Percentiles rank a stretch among this genome's conserved stretches.
Evolutionary conservation across 225 moss, liverwort and hornwort species (phyloP).

Genomic region (Marchantia paleacea): DNA sequence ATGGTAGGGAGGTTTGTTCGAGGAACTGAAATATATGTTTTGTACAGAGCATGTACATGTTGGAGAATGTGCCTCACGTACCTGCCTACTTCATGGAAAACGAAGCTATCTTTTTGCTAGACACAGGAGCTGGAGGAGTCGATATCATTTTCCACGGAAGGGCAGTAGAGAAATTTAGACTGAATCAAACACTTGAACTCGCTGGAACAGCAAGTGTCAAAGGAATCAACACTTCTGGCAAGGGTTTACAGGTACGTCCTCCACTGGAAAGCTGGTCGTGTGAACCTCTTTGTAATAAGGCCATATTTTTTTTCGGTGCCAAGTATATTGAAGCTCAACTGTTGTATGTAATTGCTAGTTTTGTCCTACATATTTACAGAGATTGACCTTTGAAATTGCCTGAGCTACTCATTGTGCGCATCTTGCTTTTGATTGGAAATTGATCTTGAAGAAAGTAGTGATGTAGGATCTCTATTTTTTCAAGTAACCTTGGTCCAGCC

Average conservation of each 20-base stretch:
- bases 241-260: slow-evolving; percentile 54
- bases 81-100: slow-evolving; percentile 62
- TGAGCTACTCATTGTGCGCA: too few species aligned
- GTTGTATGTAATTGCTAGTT: background rate
- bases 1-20: background rate
- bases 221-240: slow-evolving; percentile 60
- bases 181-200: slow-evolving; percentile 37
- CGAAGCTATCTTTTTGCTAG: slow-evolving; percentile 67
- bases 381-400: background rate
- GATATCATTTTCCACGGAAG: slow-evolving; percentile 80
- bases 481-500: too few species aligned
- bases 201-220: slow-evolving; percentile 58
- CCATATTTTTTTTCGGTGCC: background rate
- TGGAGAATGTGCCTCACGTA: slow-evolving; percentile 81
- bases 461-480: too few species aligned
- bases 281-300: background rate
- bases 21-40: background rate
- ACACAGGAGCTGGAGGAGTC: slow-evolving; percentile 89
- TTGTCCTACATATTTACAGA: background rate
- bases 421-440: too few species aligned
- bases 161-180: slow-evolving; percentile 58
- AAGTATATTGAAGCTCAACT: background rate
- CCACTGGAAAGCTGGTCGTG: too few species aligned
- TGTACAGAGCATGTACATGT: slow-evolving; percentile 58
- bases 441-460: too few species aligned